phyloP scores from a whole-genome alignment of 192 early-diverging fungal genomes.

The Coemansia sp. region DNA sequence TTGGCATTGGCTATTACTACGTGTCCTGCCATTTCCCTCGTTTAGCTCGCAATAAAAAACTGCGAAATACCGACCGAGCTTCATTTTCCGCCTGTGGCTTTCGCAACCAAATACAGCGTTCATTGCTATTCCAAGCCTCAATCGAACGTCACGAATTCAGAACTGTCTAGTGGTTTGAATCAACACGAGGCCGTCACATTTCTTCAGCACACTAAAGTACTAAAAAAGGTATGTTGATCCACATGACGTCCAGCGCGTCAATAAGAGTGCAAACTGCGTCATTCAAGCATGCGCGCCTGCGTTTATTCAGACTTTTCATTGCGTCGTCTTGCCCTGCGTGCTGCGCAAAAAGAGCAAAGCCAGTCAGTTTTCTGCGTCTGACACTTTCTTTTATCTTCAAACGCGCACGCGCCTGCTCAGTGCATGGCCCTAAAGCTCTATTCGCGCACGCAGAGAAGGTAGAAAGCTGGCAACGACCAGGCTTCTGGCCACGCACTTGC shows the following conservation, averaged over 20 bases:
- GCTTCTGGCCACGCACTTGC: neutral
- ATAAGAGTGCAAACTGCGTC: neutral
- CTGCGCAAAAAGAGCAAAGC: neutral
- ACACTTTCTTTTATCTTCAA: neutral
- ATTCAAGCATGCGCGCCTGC: conserved; percentile 1
- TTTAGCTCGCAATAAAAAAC: neutral
- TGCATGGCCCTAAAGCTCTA: neutral
- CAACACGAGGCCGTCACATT: no score
- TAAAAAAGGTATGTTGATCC: conserved; percentile 4
- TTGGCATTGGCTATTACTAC: conserved; percentile 1
- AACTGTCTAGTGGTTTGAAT: no score
- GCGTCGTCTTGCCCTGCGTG: neutral
- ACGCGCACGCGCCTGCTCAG: neutral
- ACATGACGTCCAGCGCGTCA: conserved; percentile 1
- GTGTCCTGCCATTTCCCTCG: neutral
- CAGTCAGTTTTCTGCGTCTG: neutral
- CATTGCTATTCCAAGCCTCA: neutral
- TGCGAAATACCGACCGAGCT: neutral
- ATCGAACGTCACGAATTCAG: neutral
- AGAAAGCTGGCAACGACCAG: neutral
- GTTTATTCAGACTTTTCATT: neutral
- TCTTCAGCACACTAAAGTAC: neutral
- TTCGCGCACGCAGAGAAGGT: neutral
- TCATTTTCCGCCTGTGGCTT: neutral
- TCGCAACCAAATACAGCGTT: neutral